A percentile compares a stretch with the other conserved stretches of the same genome.
phyloP scores from a whole-genome alignment of 73 alveolate genomes.

The Uronychia setigera region DNA sequence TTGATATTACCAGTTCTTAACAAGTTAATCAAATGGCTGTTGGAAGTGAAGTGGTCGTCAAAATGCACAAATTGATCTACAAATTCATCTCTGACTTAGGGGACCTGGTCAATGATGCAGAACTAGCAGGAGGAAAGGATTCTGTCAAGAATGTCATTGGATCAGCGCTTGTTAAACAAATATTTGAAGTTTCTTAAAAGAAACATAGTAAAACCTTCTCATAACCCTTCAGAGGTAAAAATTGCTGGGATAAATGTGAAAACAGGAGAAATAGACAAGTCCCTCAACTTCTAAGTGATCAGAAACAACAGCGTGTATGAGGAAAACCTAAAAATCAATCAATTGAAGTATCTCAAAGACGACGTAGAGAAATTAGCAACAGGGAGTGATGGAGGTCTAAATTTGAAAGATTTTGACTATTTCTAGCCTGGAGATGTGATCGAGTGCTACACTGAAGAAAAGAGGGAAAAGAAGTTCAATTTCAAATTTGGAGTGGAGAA shows the following conservation, averaged over 20 bases:
- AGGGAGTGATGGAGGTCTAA: conserved; percentile 87
- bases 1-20: conserved; percentile 64
- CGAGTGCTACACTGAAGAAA: conserved; percentile 42
- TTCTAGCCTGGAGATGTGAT: conserved; percentile 60
- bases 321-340: conserved; percentile 59
- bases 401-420: conserved; percentile 42
- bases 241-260: conserved; percentile 76
- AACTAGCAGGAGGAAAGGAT: conserved; percentile 32
- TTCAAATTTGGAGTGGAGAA: conserved; percentile 43
- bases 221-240: background rate
- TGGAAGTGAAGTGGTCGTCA: conserved; percentile 46
- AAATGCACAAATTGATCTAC: conserved; percentile 74
- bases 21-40: conserved; percentile 51
- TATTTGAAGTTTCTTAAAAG: conserved; percentile 55
- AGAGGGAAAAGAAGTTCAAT: conserved; percentile 33
- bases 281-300: conserved; percentile 52
- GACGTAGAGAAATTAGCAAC: conserved; percentile 68
- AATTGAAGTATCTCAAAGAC: conserved; percentile 65
- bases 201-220: conserved; percentile 20
- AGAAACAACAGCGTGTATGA: conserved; percentile 68
- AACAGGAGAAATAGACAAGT: conserved; percentile 64
- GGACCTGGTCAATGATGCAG: conserved; percentile 44
- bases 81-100: conserved; percentile 74
- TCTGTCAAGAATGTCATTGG: conserved; percentile 47
- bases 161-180: conserved; percentile 56